Evolutionary conservation across 177 flowering plant species (phyloP).

Genomic region (Vitis hybrid): DNA sequence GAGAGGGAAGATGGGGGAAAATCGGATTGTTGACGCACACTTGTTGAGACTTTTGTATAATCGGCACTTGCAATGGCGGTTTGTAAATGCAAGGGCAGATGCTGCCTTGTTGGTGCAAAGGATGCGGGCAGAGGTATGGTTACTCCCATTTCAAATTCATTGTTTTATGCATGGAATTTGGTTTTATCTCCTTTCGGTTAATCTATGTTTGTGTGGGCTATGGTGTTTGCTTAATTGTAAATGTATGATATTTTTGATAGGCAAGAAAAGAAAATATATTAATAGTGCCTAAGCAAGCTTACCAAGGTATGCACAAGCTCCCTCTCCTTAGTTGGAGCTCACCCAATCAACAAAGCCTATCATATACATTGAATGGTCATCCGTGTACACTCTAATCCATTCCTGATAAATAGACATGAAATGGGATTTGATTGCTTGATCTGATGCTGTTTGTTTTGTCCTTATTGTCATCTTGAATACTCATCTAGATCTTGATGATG

Average conservation of each 20-base stretch:
- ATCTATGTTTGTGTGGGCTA: neutral
- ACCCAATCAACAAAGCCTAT: too few species aligned
- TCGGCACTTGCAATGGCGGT: slow-evolving; percentile 65
- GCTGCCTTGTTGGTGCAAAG: slow-evolving; percentile 47
- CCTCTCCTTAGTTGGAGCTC: too few species aligned
- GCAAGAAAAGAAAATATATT: too few species aligned
- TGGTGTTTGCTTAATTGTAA: neutral
- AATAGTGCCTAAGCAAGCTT: too few species aligned
- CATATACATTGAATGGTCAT: too few species aligned
- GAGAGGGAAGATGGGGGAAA: slow-evolving; percentile 62
- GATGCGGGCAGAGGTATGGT: slow-evolving; percentile 51
- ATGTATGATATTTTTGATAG: neutral
- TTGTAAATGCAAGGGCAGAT: slow-evolving; percentile 62
- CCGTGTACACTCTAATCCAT: too few species aligned
- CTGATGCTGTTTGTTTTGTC: neutral
- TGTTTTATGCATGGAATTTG: neutral
- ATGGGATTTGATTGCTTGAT: too few species aligned
- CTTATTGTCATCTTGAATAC: neutral
- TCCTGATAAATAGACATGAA: too few species aligned
- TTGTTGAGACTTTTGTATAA: slow-evolving; percentile 61
- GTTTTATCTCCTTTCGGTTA: neutral
- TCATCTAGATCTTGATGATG: neutral
- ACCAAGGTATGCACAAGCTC: too few species aligned
- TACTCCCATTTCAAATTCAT: neutral
- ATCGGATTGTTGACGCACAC: slow-evolving; percentile 55